These are phyloP conservation scores for Microbotryum scabiosae DNA, from an alignment of 1,284 basidiomycete genomes.

Conservation along the genomic window DNA sequence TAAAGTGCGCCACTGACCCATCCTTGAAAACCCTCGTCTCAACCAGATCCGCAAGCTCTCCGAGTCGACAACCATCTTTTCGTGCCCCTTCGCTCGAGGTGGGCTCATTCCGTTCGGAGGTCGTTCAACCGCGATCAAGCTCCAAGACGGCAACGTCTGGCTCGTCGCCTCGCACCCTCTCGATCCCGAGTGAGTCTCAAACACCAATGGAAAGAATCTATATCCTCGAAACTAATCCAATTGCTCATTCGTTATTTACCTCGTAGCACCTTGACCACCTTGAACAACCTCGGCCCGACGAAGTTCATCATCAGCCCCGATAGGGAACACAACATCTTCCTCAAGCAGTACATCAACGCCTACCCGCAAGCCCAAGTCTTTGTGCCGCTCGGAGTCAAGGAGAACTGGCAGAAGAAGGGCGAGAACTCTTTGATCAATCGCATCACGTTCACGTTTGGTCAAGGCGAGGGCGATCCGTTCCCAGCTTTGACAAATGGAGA, in stretches of 20 bases:
- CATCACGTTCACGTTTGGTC: constrained; percentile 8
- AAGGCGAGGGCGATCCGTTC: constrained; percentile 29
- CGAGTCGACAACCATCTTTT: constrained; percentile 34
- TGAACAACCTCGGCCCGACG: not conserved
- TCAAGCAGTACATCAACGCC: constrained; percentile 14
- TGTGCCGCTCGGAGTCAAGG: constrained; percentile 18
- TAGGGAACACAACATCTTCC: constrained; percentile 23
- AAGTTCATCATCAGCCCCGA: constrained; percentile 7
- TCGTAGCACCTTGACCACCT: not conserved
- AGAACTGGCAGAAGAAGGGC: constrained; percentile 25
- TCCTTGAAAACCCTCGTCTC: no score
- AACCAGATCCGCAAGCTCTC: constrained; percentile 34
- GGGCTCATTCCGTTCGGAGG: constrained; percentile 40
- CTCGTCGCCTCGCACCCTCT: constrained; percentile 77
- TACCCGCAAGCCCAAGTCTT: constrained; percentile 32
- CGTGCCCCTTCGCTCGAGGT: constrained; percentile 37
- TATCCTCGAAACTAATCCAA: no score
- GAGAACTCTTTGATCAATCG: constrained; percentile 15
- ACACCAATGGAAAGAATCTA: constrained; percentile 49
- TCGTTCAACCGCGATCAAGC: constrained; percentile 59
- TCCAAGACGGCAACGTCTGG: constrained; percentile 66
- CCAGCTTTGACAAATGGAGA: constrained; percentile 26
- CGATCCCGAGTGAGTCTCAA: constrained; percentile 60
- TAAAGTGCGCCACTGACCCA: not conserved
- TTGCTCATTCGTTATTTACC: not conserved